Base-by-base conservation (phyloP, 192 early-diverging fungal genomes). In the Backusella mclennaniae region DNA sequence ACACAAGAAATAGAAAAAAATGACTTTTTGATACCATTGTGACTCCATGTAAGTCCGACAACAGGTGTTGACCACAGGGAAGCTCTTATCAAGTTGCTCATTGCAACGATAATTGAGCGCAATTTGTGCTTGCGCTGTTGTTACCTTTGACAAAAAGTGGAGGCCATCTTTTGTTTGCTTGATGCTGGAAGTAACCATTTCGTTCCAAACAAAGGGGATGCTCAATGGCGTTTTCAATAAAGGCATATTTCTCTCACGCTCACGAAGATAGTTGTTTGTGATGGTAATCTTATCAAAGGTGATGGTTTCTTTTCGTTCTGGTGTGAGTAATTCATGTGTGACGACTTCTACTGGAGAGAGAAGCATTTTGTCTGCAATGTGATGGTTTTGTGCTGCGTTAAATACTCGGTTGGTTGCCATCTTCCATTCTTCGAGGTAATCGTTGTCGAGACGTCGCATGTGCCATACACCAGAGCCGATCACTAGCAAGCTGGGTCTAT, bases 31-130 rank as follows among this genome's bases (percentile, higher is more conserved):
- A 63, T 79, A 79, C 84, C 85, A 83, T 8, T 39, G 52, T 53
- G 85, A 84, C 23, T 42, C 7, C 29, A 87, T 86, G 46, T 91
- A 90, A 35, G 75, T 80, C 46, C 85, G 85, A 74, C 90, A 92
- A 77, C 90, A 92, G 1, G 90, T 91, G 5, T 85, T 79, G 38
- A 73, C 78, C 76, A 86, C 83, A 36, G 90, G 87, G 11, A 77
- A 59, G 1, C 67, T 39, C 26, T 86, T 83, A 29, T 26, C 14
- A 0, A 87, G 59, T 12, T 66, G 41, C 38, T 82, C 74, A 73
- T 93, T 93, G 79, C 92, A 93, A 21, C 84, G 75, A 73, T 83
- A 86, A 80, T 94, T 92, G 19, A 93, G 86, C 26, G 92, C 73
- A 71, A 93, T 42, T 46, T 87, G 80, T 15, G 88, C 81, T 66